Percentiles rank a stretch among this genome's conserved stretches.
Evolutionary conservation across 108 stramenopile genomes (phyloP).

Genomic region (Fragilaria crotonensis): DNA sequence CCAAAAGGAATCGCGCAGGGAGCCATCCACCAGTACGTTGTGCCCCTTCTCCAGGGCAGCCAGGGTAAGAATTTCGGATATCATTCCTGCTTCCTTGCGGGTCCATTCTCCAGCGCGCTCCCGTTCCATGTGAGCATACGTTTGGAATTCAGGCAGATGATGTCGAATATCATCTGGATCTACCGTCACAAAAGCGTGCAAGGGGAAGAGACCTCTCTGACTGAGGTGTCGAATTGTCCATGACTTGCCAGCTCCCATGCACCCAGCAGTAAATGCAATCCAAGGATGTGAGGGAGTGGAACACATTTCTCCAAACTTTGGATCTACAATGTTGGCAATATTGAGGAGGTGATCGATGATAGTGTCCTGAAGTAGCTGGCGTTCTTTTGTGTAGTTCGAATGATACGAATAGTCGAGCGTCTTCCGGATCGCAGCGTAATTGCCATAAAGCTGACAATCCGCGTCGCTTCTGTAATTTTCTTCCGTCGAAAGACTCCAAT

Average conservation of each 20-base stretch:
- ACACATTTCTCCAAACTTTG: constrained; percentile 2
- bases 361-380: constrained; percentile 43
- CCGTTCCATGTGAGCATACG: constrained; percentile 32
- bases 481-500: too few species aligned
- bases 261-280: constrained; percentile 75
- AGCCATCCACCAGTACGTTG: constrained; percentile 83
- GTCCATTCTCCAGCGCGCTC: constrained; percentile 48
- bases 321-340: background rate
- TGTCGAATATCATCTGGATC: constrained; percentile 69
- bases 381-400: constrained; percentile 18
- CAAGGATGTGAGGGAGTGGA: constrained; percentile 23
- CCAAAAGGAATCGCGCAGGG: constrained; percentile 70
- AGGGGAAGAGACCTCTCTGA: constrained; percentile 46
- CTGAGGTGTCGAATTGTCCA: constrained; percentile 48
- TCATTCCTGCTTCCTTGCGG: constrained; percentile 59
- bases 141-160: constrained; percentile 50
- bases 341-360: constrained; percentile 23
- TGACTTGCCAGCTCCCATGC: constrained; percentile 81
- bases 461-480: too few species aligned
- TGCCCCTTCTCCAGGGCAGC: constrained; percentile 44
- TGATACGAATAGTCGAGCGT: constrained; percentile 42
- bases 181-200: constrained; percentile 49
- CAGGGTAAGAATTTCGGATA: constrained; percentile 59
- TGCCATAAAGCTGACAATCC: constrained; percentile 18
- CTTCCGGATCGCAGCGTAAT: constrained; percentile 19